phyloP scores from a whole-genome alignment of 768 basidiomycete genomes.

The Tylopilus vinaceipallidus region DNA sequence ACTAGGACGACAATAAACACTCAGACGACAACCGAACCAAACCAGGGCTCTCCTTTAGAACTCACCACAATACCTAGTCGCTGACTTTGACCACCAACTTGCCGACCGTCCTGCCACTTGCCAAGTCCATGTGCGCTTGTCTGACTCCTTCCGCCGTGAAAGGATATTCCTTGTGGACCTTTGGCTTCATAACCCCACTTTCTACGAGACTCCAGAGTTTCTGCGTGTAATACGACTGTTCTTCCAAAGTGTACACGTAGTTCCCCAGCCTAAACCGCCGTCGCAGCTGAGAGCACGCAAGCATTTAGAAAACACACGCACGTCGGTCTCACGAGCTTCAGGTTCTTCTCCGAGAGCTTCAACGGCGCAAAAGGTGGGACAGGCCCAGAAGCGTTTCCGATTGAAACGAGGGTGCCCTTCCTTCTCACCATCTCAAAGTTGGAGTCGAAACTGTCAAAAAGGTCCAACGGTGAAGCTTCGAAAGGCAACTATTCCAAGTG shows the following conservation, averaged over 20 bases:
- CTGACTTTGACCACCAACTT: constrained; percentile 83
- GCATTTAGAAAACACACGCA: constrained; percentile 34
- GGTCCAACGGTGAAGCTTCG: background rate
- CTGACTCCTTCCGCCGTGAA: constrained; percentile 79
- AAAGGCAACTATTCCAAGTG: too few relatives aligned
- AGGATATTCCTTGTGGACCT: constrained; percentile 73
- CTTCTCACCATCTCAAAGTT: constrained; percentile 79
- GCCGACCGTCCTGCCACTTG: constrained; percentile 74
- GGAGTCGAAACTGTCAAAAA: constrained; percentile 57
- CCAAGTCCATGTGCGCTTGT: constrained; percentile 77
- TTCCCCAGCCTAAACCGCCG: constrained; percentile 56
- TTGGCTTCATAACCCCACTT: constrained; percentile 59
- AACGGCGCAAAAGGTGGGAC: constrained; percentile 74
- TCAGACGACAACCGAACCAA: too few relatives aligned
- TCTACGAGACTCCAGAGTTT: constrained; percentile 63
- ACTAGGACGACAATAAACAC: too few relatives aligned
- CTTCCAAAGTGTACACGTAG: constrained; percentile 72
- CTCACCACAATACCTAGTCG: constrained; percentile 5
- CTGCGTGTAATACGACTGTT: constrained; percentile 61
- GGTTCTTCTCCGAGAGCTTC: constrained; percentile 76
- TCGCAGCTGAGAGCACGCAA: background rate
- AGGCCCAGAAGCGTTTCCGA: constrained; percentile 90
- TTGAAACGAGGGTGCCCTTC: constrained; percentile 86
- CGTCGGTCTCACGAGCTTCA: constrained; percentile 77
- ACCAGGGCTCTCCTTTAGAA: too few relatives aligned